A percentile compares a stretch with the other conserved stretches of the same genome.
Conservation (phyloP, 495 filamentous ascomycete species). For the Cercophora samala region DNA sequence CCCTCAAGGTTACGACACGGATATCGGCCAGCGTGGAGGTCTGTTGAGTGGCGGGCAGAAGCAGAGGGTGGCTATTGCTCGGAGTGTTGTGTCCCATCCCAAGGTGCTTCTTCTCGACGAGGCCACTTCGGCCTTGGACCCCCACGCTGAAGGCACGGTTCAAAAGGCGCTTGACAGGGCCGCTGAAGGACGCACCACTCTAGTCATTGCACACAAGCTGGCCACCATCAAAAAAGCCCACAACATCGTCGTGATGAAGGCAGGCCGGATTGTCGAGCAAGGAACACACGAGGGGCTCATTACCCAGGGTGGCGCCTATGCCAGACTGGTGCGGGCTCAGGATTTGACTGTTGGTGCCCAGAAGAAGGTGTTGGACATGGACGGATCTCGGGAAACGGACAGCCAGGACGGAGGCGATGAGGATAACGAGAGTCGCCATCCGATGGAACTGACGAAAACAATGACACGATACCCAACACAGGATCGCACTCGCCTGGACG, state of each 20-base stretch:
- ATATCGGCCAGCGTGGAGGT: constrained; percentile 49
- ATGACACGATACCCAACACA: constrained; percentile 29
- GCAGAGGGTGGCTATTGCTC: constrained; percentile 61
- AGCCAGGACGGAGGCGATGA: background rate
- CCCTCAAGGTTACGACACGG: constrained; percentile 56
- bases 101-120: constrained; percentile 80
- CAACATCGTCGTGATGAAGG: constrained; percentile 63
- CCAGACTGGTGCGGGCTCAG: constrained; percentile 44
- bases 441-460: constrained; percentile 32
- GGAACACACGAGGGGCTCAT: constrained; percentile 66
- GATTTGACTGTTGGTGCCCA: constrained; percentile 47
- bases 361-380: constrained; percentile 5
- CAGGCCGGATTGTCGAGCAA: constrained; percentile 56
- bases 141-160: constrained; percentile 59
- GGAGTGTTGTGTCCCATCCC: constrained; percentile 64
- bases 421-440: constrained; percentile 20
- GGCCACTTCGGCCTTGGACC: constrained; percentile 72
- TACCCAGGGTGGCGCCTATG: constrained; percentile 46
- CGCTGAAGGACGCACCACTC: constrained; percentile 64
- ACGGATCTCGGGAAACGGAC: constrained; percentile 36
- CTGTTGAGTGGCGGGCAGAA: constrained; percentile 53
- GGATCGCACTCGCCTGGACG: constrained; percentile 19
- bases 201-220: constrained; percentile 70
- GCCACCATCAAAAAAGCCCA: constrained; percentile 65
- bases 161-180: constrained; percentile 64